Evolutionary conservation across 2,329 filamentous ascomycete species (phyloP).

Genomic region (Laburnicola sp.): DNA sequence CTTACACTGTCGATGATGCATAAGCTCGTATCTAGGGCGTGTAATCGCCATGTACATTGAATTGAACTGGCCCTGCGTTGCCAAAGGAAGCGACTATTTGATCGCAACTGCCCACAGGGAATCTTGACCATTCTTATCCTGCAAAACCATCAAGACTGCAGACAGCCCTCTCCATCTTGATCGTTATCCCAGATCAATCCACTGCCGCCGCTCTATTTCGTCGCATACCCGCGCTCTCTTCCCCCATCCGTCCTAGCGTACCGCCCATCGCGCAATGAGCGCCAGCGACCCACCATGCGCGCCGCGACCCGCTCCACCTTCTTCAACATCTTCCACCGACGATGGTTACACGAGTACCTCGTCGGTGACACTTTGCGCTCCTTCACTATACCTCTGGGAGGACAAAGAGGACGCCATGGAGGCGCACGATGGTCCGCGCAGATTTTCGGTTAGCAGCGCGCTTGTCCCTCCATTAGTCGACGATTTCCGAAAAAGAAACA

Average conservation of each 20-base stretch:
- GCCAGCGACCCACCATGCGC: conserved; percentile 1
- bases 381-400: not conserved
- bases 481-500: conserved; percentile 21
- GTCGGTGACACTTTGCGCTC: conserved; percentile 6
- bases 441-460: conserved; percentile 36
- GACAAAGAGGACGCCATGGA: conserved; percentile 27
- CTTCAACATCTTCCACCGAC: conserved; percentile 1
- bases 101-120: no score
- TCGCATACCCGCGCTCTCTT: not conserved
- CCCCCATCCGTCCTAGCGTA: conserved; percentile 3
- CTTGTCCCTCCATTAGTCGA: conserved; percentile 27
- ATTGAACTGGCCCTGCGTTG: no score
- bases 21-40: no score
- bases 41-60: no score
- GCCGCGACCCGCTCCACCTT: not conserved
- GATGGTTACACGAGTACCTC: conserved; percentile 7
- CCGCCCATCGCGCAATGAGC: not conserved
- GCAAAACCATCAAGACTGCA: no score
- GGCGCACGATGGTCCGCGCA: conserved; percentile 30
- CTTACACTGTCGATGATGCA: not conserved
- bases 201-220: not conserved
- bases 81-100: no score
- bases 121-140: no score
- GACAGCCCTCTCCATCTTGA: no score
- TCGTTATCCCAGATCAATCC: no score